Evolutionary conservation across 768 basidiomycete species (phyloP).

Genomic region (Suillus subluteus): DNA sequence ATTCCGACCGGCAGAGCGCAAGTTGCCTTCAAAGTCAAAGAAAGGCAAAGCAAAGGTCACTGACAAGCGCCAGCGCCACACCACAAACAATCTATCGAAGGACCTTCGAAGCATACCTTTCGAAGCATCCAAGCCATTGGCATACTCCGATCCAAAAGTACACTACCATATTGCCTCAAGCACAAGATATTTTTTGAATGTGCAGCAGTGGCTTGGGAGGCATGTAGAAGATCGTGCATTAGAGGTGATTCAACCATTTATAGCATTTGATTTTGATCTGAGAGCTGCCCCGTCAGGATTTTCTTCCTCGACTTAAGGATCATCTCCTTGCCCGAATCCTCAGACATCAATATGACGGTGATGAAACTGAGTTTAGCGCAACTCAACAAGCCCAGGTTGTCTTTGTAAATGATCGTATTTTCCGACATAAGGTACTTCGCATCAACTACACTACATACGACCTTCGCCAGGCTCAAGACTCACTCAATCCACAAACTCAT

Average conservation of each 20-base stretch:
- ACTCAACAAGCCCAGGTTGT: conserved; percentile 26
- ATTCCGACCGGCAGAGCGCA: conserved; percentile 1
- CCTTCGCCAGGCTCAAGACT: conserved; percentile 37
- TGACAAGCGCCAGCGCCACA: not conserved
- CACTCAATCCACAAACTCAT: conserved; percentile 38
- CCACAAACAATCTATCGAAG: not conserved
- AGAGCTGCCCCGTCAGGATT: conserved; percentile 22
- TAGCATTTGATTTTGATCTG: not conserved
- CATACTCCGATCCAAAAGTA: not conserved
- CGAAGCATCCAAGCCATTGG: conserved; percentile 14
- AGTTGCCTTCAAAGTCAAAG: conserved; percentile 2
- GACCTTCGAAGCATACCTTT: conserved; percentile 13
- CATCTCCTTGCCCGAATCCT: conserved; percentile 22
- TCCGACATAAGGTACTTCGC: conserved; percentile 25
- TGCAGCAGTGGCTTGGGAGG: conserved; percentile 12
- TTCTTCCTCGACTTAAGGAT: conserved; percentile 21
- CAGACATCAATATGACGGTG: conserved; percentile 26
- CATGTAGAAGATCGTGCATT: conserved; percentile 17
- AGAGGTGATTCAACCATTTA: conserved; percentile 15
- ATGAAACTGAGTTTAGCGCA: conserved; percentile 25
- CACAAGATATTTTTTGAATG: conserved; percentile 5
- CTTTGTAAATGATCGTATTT: conserved; percentile 28
- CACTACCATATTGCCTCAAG: conserved; percentile 28
- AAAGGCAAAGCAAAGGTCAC: not conserved
- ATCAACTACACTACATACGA: conserved; percentile 38